These are phyloP conservation scores for Dysphania ambrosioides DNA, from an alignment of 148 eudicot genomes.

Conservation along the genomic window DNA sequence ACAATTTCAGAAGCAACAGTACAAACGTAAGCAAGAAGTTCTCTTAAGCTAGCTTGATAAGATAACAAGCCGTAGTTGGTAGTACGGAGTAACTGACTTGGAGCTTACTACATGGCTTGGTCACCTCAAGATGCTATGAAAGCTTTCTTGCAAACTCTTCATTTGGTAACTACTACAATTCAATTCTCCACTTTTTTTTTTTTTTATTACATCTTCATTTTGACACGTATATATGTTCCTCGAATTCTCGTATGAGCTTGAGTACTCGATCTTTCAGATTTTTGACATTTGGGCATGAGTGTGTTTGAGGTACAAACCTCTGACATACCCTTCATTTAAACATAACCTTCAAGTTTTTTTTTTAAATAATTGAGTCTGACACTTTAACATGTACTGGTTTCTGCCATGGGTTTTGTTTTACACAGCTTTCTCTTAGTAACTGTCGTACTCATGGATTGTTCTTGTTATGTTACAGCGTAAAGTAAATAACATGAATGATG, in stretches of 20 bases:
- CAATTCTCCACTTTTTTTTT: neutral
- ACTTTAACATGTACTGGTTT: neutral
- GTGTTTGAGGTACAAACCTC: too few relatives aligned
- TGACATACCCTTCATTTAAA: neutral
- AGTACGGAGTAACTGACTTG: neutral
- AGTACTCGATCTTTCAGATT: neutral
- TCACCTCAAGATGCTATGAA: slow-evolving; percentile 32
- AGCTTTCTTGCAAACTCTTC: slow-evolving; percentile 38
- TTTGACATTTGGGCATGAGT: neutral
- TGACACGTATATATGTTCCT: too few relatives aligned
- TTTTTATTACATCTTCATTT: too few relatives aligned
- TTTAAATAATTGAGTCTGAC: neutral
- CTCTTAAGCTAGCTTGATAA: neutral
- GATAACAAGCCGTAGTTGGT: neutral
- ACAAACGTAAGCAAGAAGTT: neutral
- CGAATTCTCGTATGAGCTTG: too few relatives aligned
- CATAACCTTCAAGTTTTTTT: too few relatives aligned
- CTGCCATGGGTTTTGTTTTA: too few relatives aligned
- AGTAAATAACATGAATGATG: neutral
- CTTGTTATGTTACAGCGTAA: slow-evolving; percentile 19
- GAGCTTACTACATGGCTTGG: too few relatives aligned
- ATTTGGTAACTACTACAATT: slow-evolving; percentile 18
- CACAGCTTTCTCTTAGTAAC: too few relatives aligned
- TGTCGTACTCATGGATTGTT: neutral
- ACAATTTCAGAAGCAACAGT: neutral